Evolutionary conservation across 1,284 basidiomycete genomes (phyloP).

Genomic region (Farysia itapuensis): DNA sequence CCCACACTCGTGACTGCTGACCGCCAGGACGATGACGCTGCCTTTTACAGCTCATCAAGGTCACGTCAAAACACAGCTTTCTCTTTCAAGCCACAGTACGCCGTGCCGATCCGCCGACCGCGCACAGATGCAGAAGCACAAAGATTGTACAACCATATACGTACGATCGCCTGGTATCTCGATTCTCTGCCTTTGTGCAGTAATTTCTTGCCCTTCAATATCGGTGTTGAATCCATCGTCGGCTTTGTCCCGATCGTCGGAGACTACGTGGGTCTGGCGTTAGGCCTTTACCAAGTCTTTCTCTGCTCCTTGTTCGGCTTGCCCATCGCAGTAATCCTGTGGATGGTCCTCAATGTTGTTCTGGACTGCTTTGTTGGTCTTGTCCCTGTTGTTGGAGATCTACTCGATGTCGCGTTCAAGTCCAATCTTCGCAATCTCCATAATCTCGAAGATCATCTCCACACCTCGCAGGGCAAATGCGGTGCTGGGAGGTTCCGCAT

Average conservation of each 20-base stretch:
- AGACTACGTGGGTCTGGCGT: constrained; percentile 47
- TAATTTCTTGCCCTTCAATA: constrained; percentile 28
- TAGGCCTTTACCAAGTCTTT: constrained; percentile 53
- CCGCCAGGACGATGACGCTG: neutral
- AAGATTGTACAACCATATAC: constrained; percentile 55
- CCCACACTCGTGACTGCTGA: neutral
- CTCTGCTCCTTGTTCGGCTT: constrained; percentile 52
- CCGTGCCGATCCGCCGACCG: constrained; percentile 1
- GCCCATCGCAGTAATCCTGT: constrained; percentile 32
- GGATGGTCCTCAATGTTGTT: constrained; percentile 53
- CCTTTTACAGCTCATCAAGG: neutral
- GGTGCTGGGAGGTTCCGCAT: constrained; percentile 30
- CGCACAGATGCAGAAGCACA: constrained; percentile 46
- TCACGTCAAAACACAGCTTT: neutral
- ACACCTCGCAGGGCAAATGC: constrained; percentile 26
- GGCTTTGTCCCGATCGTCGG: constrained; percentile 53
- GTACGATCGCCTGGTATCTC: constrained; percentile 47
- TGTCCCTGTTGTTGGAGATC: constrained; percentile 56
- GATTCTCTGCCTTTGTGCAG: constrained; percentile 35
- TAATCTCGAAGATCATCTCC: constrained; percentile 50
- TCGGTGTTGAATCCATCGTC: constrained; percentile 44
- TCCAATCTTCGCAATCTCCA: constrained; percentile 53
- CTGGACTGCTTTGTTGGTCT: constrained; percentile 51
- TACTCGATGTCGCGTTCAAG: constrained; percentile 56
- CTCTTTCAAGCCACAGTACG: constrained; percentile 1